Base-by-base conservation (phyloP, 495 filamentous ascomycete genomes). In the Aspergillus sclerotioniger region DNA sequence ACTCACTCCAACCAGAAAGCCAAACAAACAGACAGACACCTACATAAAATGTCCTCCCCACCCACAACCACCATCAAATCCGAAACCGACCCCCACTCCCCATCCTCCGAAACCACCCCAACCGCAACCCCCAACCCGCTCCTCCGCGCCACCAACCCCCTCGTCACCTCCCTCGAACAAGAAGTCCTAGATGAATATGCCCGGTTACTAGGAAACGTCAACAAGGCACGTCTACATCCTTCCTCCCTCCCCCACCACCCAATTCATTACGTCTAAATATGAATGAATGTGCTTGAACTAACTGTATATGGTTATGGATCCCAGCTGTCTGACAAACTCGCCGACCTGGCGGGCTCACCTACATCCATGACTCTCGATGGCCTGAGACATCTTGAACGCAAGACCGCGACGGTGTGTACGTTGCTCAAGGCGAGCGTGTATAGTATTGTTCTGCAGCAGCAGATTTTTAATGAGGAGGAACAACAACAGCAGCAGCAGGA, bases 341-440 rank as follows among this genome's bases (percentile, higher is more conserved):
- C 69, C 60, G 61, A 66, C 51, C 66, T 78, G 12, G 67, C 71
- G 3, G 70, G 63, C 29, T 62, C 65, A 39, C 67, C 70, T 28
- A 59, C 66, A 10, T 68, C 70, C 17, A 62, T 79, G 61, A 75
- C 69, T 25, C 62, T 76, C 33, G 93, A 98, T 69, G 85, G 87
- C n/a, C 74, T 98, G 59, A 78, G 94, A 47, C 83, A 90, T 33
- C 80, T 98, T 51, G 94, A 98, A 76, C 81, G 94, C 61, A 96
- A 98, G 81, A 96, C 91, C 21, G 90, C 89, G 46, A 78, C 95
- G 39, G 94, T 97, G 32, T 96, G 93, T 72, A 98, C 94, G 57
- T 68, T 97, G 68, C 80, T 98, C 67, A 98, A 98, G 78, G 93
- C 94, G 32, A 97, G 93, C 73, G 94, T 98, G 50, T 98, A 98